Percentiles rank a stretch among this genome's conserved stretches.
phyloP scores from a whole-genome alignment of 2,329 filamentous ascomycete genomes.

The Xylaria digitata region DNA sequence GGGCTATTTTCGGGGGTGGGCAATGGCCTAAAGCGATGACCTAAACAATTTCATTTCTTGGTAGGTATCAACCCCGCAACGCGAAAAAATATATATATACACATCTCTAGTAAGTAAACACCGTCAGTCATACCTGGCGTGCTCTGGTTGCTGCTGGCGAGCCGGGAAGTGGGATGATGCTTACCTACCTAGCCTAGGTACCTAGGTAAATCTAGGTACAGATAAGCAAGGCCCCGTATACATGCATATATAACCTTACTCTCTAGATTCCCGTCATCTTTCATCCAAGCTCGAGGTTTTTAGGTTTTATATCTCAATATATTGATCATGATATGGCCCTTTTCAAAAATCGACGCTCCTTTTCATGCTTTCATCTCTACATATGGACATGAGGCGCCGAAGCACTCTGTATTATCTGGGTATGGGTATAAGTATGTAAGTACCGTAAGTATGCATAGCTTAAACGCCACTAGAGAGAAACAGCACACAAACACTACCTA shows the following conservation, averaged over 20 bases:
- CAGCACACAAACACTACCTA: conserved; percentile 1
- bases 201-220: neutral
- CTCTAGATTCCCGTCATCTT: too few species aligned
- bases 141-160: neutral
- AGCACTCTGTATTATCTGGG: too few species aligned
- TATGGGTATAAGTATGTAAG: too few species aligned
- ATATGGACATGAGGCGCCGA: too few species aligned
- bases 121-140: too few species aligned
- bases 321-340: too few species aligned
- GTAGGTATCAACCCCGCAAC: conserved; percentile 40
- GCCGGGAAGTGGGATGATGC: conserved; percentile 25
- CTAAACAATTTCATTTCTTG: conserved; percentile 30
- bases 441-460: neutral
- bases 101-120: neutral
- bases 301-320: too few species aligned
- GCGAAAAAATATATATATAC: conserved; percentile 30
- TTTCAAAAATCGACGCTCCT: too few species aligned
- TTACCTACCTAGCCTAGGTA: too few species aligned
- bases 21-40: conserved; percentile 29
- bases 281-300: too few species aligned
- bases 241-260: conserved; percentile 7
- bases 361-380: too few species aligned
- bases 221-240: conserved; percentile 27
- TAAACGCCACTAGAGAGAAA: neutral
- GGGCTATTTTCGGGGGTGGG: conserved; percentile 46